Evolutionary conservation across 1,284 basidiomycete species (phyloP).

Genomic region (Tetrapyrgos nigripes): DNA sequence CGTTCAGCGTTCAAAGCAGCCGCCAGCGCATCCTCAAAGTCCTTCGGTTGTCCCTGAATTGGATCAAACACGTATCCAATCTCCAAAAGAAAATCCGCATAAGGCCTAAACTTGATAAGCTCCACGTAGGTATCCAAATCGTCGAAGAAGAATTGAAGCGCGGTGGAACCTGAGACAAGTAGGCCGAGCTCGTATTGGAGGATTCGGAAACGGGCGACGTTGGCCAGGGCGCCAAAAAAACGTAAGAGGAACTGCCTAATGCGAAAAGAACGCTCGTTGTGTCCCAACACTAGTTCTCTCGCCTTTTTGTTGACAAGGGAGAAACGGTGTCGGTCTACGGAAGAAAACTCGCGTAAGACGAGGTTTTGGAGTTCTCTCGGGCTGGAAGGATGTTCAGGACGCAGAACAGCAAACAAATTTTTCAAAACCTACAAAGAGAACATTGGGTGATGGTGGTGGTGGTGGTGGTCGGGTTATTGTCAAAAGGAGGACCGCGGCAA

Average conservation of each 20-base stretch:
- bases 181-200: slow-evolving; percentile 6
- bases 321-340: not conserved
- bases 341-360: slow-evolving; percentile 1
- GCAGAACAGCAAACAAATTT: too few species aligned
- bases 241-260: slow-evolving; percentile 2
- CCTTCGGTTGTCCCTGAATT: not conserved
- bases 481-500: too few species aligned
- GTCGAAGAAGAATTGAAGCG: slow-evolving; percentile 9
- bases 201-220: slow-evolving; percentile 2
- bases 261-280: slow-evolving; percentile 5
- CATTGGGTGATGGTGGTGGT: too few species aligned
- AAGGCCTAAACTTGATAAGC: not conserved
- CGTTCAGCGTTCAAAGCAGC: not conserved
- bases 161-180: slow-evolving; percentile 11
- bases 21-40: not conserved
- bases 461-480: too few species aligned
- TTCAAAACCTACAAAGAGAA: too few species aligned
- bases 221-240: not conserved
- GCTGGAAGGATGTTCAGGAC: not conserved
- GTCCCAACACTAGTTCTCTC: not conserved
- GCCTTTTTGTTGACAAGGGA: slow-evolving; percentile 1
- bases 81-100: not conserved
- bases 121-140: slow-evolving; percentile 13
- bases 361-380: not conserved
- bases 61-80: not conserved